These are phyloP conservation scores for Dentipellis sp. DNA, from an alignment of 768 basidiomycete species.

Conservation along the genomic window DNA sequence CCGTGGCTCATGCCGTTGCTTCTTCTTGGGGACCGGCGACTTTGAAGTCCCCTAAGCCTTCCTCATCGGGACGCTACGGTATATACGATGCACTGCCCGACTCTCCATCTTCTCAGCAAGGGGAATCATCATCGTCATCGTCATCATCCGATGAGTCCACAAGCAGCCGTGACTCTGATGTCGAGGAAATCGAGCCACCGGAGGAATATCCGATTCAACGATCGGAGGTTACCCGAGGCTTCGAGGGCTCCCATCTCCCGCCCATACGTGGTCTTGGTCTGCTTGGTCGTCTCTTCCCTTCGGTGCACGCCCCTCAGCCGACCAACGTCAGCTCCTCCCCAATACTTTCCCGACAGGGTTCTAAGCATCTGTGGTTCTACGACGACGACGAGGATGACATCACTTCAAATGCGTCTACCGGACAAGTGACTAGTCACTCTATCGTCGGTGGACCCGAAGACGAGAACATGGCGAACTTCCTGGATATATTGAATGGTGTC, in stretches of 20 bases:
- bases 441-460: background rate
- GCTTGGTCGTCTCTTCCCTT: slow-evolving; percentile 9
- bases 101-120: slow-evolving; percentile 19
- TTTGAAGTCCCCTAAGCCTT: slow-evolving; percentile 21
- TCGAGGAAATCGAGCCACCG: slow-evolving; percentile 40
- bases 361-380: slow-evolving; percentile 8
- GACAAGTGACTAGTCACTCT: slow-evolving; percentile 1
- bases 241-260: slow-evolving; percentile 9
- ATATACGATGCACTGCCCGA: slow-evolving; percentile 24
- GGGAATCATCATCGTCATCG: slow-evolving; percentile 37
- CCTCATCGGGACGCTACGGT: slow-evolving; percentile 55
- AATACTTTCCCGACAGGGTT: slow-evolving; percentile 3
- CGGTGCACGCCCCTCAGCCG: slow-evolving; percentile 6
- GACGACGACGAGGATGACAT: slow-evolving; percentile 5
- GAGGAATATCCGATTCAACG: slow-evolving; percentile 11
- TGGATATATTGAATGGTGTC: background rate
- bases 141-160: slow-evolving; percentile 27
- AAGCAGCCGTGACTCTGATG: slow-evolving; percentile 40
- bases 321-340: slow-evolving; percentile 4
- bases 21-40: slow-evolving; percentile 12
- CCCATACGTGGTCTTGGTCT: slow-evolving; percentile 13
- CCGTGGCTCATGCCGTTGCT: background rate
- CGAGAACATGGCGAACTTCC: background rate
- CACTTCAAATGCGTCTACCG: slow-evolving; percentile 3
- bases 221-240: slow-evolving; percentile 2